Base-by-base conservation (phyloP, 495 filamentous ascomycete species). In the Platismatia glauca region DNA sequence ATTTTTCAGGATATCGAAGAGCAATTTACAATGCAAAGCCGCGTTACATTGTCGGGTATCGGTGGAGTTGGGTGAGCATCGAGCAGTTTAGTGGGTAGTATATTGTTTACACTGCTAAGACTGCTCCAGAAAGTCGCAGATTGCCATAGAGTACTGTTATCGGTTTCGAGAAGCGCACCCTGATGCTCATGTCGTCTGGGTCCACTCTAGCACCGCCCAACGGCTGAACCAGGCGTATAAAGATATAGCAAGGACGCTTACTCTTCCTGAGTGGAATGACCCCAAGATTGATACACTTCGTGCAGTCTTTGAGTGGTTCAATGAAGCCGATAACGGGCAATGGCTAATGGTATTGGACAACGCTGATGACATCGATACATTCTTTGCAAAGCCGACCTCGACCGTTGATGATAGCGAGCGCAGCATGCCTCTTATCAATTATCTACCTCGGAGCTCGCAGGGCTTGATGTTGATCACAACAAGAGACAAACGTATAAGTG, bases 281-380 rank as follows among this genome's bases (percentile, higher is more conserved):
- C 72, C 70, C 1, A 71, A 72, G 7, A 64, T 69, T 37, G 64
- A 81, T 53, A 68, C 72, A 24, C 67, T 73, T 12, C 60, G 69
- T 58, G 64, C 76, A n/a, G 72, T 80, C 15, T 67, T 60, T 58
- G 59, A 68, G 60, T 79, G 74, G 73, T 70, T 81, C 20, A 56
- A 50, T 29, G 63, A 71, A 53, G 62, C 64, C 39, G 56, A 73
- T 0, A 68, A 68, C 52, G 73, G 74, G 22, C 61, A 58, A 8
- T 84, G 80, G 81, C 56, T 81, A 29, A 62, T 83, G 60, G 68
- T 81, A n/a, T 70, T 83, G 33, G 80, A 84, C 65, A 82, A 80
- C 61, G 79, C 77, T 12, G 79, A 83, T 66, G 75, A 82, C 65
- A 58, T 66, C 9, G 69, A 75, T 31, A 34, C 76, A n/a, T 74